These are phyloP conservation scores for Lathyrus aphaca DNA, from an alignment of 306 rosid species.

Conservation along the genomic window DNA sequence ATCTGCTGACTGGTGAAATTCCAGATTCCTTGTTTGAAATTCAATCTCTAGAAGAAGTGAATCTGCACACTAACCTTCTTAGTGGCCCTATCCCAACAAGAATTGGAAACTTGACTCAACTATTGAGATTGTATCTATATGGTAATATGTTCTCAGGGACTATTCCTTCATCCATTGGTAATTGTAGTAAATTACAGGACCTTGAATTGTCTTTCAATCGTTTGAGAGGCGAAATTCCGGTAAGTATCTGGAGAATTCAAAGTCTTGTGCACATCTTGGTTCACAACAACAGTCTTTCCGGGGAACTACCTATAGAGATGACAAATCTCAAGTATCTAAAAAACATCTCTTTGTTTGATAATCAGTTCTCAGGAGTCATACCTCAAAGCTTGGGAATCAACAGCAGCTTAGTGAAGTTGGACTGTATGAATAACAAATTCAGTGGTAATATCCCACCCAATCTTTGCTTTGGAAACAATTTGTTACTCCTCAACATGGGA, in stretches of 20 bases:
- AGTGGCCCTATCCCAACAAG: conserved; percentile 62
- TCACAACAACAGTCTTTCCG: conserved; percentile 70
- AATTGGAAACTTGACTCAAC: conserved; percentile 57
- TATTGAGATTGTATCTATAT: conserved; percentile 38
- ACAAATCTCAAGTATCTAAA: conserved; percentile 61
- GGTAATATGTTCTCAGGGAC: conserved; percentile 57
- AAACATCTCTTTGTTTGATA: conserved; percentile 62
- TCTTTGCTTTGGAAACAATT: conserved; percentile 67
- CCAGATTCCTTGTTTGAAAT: conserved; percentile 57
- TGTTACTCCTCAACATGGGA: conserved; percentile 51
- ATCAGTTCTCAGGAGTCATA: conserved; percentile 71
- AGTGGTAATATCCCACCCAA: conserved; percentile 66
- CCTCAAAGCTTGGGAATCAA: conserved; percentile 75
- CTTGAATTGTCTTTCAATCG: conserved; percentile 60
- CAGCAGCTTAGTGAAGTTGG: conserved; percentile 62
- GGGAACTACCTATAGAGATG: conserved; percentile 70
- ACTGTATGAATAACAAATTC: conserved; percentile 63
- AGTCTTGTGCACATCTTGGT: conserved; percentile 57
- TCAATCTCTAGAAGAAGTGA: conserved; percentile 41
- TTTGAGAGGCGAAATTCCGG: conserved; percentile 73
- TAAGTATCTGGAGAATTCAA: conserved; percentile 75
- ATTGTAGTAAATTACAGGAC: conserved; percentile 54
- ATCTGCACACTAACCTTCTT: conserved; percentile 48
- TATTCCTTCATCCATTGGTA: conserved; percentile 73
- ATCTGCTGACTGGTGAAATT: conserved; percentile 51